Evolutionary conservation across 2,329 filamentous ascomycete species (phyloP).

Genomic region (Cercospora brassicicola): DNA sequence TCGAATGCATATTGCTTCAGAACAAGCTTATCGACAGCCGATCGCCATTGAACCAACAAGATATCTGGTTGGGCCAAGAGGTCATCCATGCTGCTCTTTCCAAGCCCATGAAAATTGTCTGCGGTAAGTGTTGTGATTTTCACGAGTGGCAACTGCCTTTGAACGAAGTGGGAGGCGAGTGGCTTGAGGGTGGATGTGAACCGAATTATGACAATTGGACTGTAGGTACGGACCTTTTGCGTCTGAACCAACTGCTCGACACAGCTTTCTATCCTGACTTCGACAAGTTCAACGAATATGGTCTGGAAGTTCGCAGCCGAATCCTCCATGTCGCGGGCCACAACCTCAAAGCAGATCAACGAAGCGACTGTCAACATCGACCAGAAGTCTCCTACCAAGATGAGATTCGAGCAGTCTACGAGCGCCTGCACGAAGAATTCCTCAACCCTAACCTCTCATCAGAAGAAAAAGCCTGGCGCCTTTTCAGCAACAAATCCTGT

Average conservation of each 20-base stretch:
- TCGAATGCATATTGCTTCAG: slow-evolving; percentile 19
- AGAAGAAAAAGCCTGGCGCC: slow-evolving; percentile 16
- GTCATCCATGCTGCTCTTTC: slow-evolving; percentile 7
- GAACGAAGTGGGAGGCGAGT: background rate
- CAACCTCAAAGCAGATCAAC: background rate
- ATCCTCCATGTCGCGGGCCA: slow-evolving; percentile 7
- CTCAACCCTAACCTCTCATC: background rate
- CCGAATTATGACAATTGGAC: background rate
- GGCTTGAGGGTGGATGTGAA: background rate
- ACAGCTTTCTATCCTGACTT: background rate
- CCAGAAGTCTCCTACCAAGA: slow-evolving; percentile 16
- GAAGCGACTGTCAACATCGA: background rate
- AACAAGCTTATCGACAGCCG: background rate
- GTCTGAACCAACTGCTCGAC: background rate
- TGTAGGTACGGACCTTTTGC: background rate
- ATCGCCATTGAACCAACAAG: background rate
- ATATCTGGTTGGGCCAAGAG: background rate
- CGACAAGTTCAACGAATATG: background rate
- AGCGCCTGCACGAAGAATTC: slow-evolving; percentile 18
- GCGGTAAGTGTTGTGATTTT: background rate
- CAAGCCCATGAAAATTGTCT: slow-evolving; percentile 1
- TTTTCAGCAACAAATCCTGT: slow-evolving; percentile 29
- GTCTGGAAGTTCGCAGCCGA: slow-evolving; percentile 21
- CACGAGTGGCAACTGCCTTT: slow-evolving; percentile 7
- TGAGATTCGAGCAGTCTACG: slow-evolving; percentile 24